Conservation (phyloP, 1,139 yeast genomes). For the Groenewaldozyma auringiensis region DNA sequence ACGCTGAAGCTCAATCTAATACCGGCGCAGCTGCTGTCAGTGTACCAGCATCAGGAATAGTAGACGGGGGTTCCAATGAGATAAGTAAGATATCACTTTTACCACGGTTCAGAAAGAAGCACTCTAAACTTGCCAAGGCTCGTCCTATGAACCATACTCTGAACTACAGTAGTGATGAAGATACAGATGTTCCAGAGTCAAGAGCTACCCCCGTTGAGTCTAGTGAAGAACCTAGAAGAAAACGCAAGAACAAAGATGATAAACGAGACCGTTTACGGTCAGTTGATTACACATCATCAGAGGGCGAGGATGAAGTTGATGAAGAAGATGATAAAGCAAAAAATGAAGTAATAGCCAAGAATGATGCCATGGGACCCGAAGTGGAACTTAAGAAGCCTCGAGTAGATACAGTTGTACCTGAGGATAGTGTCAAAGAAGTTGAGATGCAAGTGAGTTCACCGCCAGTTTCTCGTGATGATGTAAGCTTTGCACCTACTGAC, state of each 20-base stretch:
- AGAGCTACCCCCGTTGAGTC: conserved; percentile 36
- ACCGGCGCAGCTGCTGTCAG: conserved; percentile 5
- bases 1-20: not conserved
- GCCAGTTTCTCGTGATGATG: conserved; percentile 36
- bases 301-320: conserved; percentile 17
- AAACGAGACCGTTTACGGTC: not conserved
- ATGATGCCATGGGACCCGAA: conserved; percentile 7
- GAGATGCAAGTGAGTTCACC: conserved; percentile 1
- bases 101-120: conserved; percentile 44
- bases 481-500: conserved; percentile 17
- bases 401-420: conserved; percentile 8
- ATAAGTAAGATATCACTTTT: conserved; percentile 26
- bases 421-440: conserved; percentile 5
- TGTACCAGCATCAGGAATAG: not conserved
- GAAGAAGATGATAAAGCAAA: conserved; percentile 13
- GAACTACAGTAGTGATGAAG: conserved; percentile 47
- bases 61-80: conserved; percentile 12
- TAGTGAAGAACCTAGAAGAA: not conserved
- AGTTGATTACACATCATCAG: conserved; percentile 22
- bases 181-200: conserved; percentile 32
- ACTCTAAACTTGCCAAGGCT: conserved; percentile 17
- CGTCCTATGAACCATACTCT: conserved; percentile 70
- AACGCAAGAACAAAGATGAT: not conserved
- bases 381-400: not conserved
- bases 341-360: conserved; percentile 1